These are phyloP conservation scores for Penicillium decumbens DNA, from an alignment of 2,329 filamentous ascomycete genomes.

Conservation along the genomic window DNA sequence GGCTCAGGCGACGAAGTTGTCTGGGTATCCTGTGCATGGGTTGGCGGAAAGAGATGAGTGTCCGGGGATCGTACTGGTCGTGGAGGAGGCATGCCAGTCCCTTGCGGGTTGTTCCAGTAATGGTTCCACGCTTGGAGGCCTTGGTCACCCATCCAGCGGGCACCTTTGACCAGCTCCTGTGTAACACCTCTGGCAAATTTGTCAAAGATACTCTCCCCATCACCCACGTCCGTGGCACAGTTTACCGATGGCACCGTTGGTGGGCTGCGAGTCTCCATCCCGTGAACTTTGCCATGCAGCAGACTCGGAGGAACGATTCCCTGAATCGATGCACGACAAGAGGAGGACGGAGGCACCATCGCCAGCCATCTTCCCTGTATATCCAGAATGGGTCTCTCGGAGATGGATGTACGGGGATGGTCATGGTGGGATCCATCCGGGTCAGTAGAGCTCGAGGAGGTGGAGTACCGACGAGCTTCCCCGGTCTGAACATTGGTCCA, in stretches of 20 bases:
- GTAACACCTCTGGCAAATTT: conserved; percentile 48
- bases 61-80: conserved; percentile 31
- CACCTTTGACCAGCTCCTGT: conserved; percentile 47
- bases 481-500: conserved; percentile 77
- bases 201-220: conserved; percentile 46
- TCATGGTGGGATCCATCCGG: conserved; percentile 42
- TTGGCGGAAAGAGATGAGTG: conserved; percentile 42
- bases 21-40: conserved; percentile 43
- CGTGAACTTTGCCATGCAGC: conserved; percentile 35
- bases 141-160: conserved; percentile 49
- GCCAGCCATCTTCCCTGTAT: conserved; percentile 47
- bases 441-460: conserved; percentile 45
- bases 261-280: conserved; percentile 42
- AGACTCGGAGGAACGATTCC: conserved; percentile 39
- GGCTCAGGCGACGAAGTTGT: conserved; percentile 36
- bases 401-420: conserved; percentile 25
- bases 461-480: conserved; percentile 43
- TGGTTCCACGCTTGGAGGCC: conserved; percentile 49
- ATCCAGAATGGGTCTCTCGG: conserved; percentile 40
- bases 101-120: conserved; percentile 45
- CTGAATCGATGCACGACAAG: conserved; percentile 38
- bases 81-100: conserved; percentile 25
- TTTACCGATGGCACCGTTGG: conserved; percentile 41
- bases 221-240: conserved; percentile 45
- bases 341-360: conserved; percentile 40